phyloP scores from a whole-genome alignment of 768 basidiomycete species.

The Albatrellus ellisii region DNA sequence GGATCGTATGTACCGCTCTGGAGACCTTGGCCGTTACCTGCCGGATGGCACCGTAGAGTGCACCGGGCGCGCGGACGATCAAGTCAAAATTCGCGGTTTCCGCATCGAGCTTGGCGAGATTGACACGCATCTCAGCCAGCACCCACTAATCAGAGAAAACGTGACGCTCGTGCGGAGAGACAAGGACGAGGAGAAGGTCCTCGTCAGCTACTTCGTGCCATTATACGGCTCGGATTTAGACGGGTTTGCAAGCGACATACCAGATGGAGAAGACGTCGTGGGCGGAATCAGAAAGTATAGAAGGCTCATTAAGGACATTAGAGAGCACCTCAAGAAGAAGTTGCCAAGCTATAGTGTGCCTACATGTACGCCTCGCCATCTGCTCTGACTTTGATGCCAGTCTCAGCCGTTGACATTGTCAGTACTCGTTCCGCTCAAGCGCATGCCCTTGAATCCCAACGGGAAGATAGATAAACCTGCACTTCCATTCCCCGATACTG shows the following conservation, averaged over 20 bases:
- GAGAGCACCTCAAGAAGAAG: slow-evolving; percentile 95
- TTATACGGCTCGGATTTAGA: slow-evolving; percentile 53
- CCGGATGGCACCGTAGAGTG: slow-evolving; percentile 93
- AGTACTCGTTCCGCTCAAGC: slow-evolving; percentile 90
- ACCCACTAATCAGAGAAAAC: slow-evolving; percentile 91
- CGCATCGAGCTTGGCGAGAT: slow-evolving; percentile 97
- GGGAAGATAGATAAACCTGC: slow-evolving; percentile 99
- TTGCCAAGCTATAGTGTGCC: slow-evolving; percentile 92
- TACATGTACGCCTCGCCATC: slow-evolving; percentile 42
- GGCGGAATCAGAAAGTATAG: slow-evolving; percentile 78
- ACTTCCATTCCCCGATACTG: slow-evolving; percentile 96
- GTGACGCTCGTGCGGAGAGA: slow-evolving; percentile 93
- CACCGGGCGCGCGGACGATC: slow-evolving; percentile 93
- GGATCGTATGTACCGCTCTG: slow-evolving; percentile 96
- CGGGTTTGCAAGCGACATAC: slow-evolving; percentile 57
- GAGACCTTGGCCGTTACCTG: slow-evolving; percentile 90
- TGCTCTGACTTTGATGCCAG: background rate
- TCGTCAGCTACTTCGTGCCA: slow-evolving; percentile 96
- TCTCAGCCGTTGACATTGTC: slow-evolving; percentile 6
- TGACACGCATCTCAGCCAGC: slow-evolving; percentile 89
- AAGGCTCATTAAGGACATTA: slow-evolving; percentile 81
- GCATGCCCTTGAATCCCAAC: slow-evolving; percentile 98
- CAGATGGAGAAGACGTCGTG: slow-evolving; percentile 39
- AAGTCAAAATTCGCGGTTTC: slow-evolving; percentile 99
- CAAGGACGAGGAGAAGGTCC: slow-evolving; percentile 98